Conservation (phyloP, 176 grass and related monocot species). For the Phyllostachys edulis region DNA sequence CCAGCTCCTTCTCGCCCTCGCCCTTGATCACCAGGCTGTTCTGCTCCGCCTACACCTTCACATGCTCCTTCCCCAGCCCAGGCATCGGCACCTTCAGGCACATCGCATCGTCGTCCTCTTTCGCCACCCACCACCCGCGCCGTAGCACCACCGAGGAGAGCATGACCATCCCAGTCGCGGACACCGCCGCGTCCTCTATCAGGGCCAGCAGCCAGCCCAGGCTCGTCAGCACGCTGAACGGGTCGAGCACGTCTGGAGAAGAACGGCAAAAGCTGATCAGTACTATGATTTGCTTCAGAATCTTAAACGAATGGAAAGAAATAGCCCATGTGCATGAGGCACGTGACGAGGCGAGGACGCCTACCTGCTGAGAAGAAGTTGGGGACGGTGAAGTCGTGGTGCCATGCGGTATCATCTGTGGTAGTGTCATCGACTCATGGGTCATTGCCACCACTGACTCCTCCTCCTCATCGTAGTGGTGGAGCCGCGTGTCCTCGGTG, state of each 20-base stretch:
- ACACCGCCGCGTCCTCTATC: slow-evolving; percentile 35
- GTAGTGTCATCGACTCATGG: not conserved
- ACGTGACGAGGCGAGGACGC: not conserved
- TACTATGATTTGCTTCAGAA: not conserved
- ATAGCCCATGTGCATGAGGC: not conserved
- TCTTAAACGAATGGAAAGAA: not conserved
- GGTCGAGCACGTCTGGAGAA: slow-evolving; percentile 32
- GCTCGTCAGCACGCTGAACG: slow-evolving; percentile 37
- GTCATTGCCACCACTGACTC: not conserved
- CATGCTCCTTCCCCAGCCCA: slow-evolving; percentile 71
- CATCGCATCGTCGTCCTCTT: slow-evolving; percentile 46
- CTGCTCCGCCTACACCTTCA: slow-evolving; percentile 51
- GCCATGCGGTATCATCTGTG: not conserved
- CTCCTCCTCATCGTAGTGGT: slow-evolving; percentile 3
- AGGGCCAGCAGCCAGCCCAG: slow-evolving; percentile 30
- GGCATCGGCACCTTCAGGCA: slow-evolving; percentile 66
- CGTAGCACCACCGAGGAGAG: too few relatives aligned
- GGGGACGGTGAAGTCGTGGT: not conserved
- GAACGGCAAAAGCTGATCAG: not conserved
- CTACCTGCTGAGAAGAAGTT: slow-evolving; percentile 31
- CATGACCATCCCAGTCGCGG: too few relatives aligned
- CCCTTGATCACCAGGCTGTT: slow-evolving; percentile 51
- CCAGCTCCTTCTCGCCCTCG: slow-evolving; percentile 37
- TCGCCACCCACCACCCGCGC: slow-evolving; percentile 46
- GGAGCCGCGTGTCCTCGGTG: slow-evolving; percentile 17